Evolutionary conservation across 106 monocot genomes (phyloP).

Genomic region (Platanthera zijinensis): DNA sequence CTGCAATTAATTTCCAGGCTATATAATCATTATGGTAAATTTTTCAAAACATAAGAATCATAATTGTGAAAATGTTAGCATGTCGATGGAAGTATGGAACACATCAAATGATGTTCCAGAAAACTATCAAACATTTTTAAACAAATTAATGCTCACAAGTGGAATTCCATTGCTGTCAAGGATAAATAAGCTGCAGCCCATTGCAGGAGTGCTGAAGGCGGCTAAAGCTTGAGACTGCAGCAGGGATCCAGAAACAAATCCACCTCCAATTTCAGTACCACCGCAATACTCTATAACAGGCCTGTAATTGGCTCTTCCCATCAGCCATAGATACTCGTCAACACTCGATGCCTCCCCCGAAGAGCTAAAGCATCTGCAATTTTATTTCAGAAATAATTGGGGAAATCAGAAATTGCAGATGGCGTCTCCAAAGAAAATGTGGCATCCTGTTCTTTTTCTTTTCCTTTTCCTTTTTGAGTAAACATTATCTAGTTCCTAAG

Average conservation of each 20-base stretch:
- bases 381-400: not conserved
- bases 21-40: no score
- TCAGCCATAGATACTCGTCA: slow-evolving; percentile 91
- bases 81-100: no score
- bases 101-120: not conserved
- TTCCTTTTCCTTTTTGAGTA: no score
- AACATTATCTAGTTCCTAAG: no score
- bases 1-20: no score
- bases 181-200: slow-evolving; percentile 79
- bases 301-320: slow-evolving; percentile 89
- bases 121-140: not conserved
- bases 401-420: not conserved
- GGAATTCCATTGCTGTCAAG: slow-evolving; percentile 67
- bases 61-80: no score
- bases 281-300: slow-evolving; percentile 97
- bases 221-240: slow-evolving; percentile 80
- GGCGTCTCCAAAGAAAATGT: not conserved
- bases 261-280: slow-evolving; percentile 96
- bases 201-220: slow-evolving; percentile 90
- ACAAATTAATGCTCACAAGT: slow-evolving; percentile 47
- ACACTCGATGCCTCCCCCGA: slow-evolving; percentile 88
- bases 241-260: slow-evolving; percentile 75
- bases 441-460: not conserved
- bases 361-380: slow-evolving; percentile 83
- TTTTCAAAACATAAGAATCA: no score